Evolutionary conservation across 228 moss, liverwort and hornwort genomes (phyloP).

Genomic region (Sphagnum magellanicum): DNA sequence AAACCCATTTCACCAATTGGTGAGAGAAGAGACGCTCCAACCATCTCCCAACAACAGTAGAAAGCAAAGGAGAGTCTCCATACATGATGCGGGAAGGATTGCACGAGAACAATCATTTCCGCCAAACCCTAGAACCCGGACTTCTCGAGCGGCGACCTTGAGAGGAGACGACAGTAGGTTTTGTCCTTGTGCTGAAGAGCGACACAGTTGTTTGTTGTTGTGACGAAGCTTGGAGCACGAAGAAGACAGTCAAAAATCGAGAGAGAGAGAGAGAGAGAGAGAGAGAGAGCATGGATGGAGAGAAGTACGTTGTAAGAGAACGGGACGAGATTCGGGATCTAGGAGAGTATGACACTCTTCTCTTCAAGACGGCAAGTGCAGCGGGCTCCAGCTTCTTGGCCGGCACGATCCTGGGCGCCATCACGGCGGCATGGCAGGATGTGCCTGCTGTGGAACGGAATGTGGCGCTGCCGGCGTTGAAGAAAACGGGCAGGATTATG

Average conservation of each 20-base stretch:
- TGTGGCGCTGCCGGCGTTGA: conserved; percentile 57
- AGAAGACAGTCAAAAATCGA: not conserved
- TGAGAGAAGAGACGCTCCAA: too few species aligned
- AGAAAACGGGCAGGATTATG: conserved; percentile 68
- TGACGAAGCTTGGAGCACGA: not conserved
- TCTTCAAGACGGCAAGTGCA: conserved; percentile 69
- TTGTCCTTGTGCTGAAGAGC: too few species aligned
- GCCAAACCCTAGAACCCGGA: too few species aligned
- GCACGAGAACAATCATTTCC: too few species aligned
- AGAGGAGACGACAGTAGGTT: too few species aligned
- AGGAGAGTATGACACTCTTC: conserved; percentile 68
- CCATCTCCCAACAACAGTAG: too few species aligned
- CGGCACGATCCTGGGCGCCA: conserved; percentile 66
- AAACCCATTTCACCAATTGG: too few species aligned
- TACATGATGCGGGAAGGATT: too few species aligned
- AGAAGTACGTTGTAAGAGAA: conserved; percentile 47
- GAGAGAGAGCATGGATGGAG: conserved; percentile 17
- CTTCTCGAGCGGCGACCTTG: too few species aligned
- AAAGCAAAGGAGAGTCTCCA: too few species aligned
- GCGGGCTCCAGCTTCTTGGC: conserved; percentile 65
- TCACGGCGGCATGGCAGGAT: conserved; percentile 84
- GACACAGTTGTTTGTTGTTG: too few species aligned
- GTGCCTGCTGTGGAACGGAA: conserved; percentile 85
- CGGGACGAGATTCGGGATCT: conserved; percentile 50
- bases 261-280: not conserved